Base-by-base conservation (phyloP, 2,329 filamentous ascomycete species). In the Didymosphaeria variabile region DNA sequence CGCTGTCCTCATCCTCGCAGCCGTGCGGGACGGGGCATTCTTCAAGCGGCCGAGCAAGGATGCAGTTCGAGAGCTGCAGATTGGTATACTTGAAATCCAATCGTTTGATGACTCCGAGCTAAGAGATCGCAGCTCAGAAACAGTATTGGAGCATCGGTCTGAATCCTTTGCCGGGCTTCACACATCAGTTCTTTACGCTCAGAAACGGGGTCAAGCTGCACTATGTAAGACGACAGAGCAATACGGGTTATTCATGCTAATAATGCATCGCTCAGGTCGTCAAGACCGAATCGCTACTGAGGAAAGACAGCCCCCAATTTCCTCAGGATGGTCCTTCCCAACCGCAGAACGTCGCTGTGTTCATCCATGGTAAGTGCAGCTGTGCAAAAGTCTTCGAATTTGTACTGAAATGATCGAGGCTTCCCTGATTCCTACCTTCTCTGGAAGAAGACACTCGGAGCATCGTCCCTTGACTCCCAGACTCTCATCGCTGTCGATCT, bases 361-460 rank as follows among this genome's bases (percentile, higher is more conserved):
- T 87, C 66, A 75, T 88, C 19, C 86, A 88, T 71, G 86, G 74
- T 55, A n/a, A 21, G 42, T 21, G 19, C 17, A 45, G 5, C n/a
- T 7, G 6, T 21, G n/a, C 29, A 6, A 10, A 42, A 7, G 6
- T 21, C 21, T n/a, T 1, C 19, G 21, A 44, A 31, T 31, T 6
- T 10, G n/a, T 34, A 34, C n/a, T 49, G 4, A 29, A 8, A 26
- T 6, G 6, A 17, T n/a, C 13, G 46, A 77, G 74, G 86, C 40
- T 88, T 87, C 60, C 86, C 86, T 7, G 86, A 88, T 66, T 86
- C 85, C 58, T 87, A 80, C 74, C 79, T 82, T 12, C 74, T 88
- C 55, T 88, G 85, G 84, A 79, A 80, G 49, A 76, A 82, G 54
- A 72, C 86, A 26, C 73, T 87, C 21, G 72, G 73, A 42, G 82